Percentiles rank a stretch among this genome's conserved stretches.
Evolutionary conservation across 768 basidiomycete species (phyloP).

Genomic region (Tephrocybe sp.): DNA sequence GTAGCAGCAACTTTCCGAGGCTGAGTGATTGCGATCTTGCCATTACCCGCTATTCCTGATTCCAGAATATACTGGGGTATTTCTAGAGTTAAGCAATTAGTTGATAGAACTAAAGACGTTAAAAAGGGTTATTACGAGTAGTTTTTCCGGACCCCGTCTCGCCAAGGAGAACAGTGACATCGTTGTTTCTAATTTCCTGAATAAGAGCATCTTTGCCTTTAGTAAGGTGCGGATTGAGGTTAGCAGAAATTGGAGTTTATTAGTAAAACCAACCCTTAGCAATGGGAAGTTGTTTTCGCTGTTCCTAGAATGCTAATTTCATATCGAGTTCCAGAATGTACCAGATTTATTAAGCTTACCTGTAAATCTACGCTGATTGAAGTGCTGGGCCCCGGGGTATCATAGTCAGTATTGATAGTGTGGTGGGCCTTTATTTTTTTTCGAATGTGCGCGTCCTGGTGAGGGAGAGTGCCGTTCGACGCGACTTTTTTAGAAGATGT

Average conservation of each 20-base stretch:
- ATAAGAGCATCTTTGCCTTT: conserved; percentile 75
- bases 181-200: conserved; percentile 69
- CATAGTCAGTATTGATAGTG: conserved; percentile 6
- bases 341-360: no score
- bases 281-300: conserved; percentile 73
- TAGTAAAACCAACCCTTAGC: conserved; percentile 53
- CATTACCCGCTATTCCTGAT: conserved; percentile 64
- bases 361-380: conserved; percentile 15
- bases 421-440: conserved; percentile 33
- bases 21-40: conserved; percentile 90
- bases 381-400: conserved; percentile 22
- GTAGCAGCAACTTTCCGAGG: conserved; percentile 95
- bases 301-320: conserved; percentile 48
- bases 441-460: conserved; percentile 19
- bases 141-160: conserved; percentile 99
- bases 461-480: conserved; percentile 19
- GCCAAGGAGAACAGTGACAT: conserved; percentile 86
- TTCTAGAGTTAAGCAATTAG: conserved; percentile 48
- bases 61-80: conserved; percentile 95
- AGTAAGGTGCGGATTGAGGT: neutral
- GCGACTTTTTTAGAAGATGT: conserved; percentile 30
- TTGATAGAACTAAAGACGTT: neutral
- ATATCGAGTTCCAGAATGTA: no score
- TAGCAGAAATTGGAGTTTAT: neutral
- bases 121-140: conserved; percentile 62